A percentile compares a stretch with the other conserved stretches of the same genome.
These are phyloP conservation scores for Trypethelium eluteriae DNA, from an alignment of 495 filamentous ascomycete species.

Conservation along the genomic window DNA sequence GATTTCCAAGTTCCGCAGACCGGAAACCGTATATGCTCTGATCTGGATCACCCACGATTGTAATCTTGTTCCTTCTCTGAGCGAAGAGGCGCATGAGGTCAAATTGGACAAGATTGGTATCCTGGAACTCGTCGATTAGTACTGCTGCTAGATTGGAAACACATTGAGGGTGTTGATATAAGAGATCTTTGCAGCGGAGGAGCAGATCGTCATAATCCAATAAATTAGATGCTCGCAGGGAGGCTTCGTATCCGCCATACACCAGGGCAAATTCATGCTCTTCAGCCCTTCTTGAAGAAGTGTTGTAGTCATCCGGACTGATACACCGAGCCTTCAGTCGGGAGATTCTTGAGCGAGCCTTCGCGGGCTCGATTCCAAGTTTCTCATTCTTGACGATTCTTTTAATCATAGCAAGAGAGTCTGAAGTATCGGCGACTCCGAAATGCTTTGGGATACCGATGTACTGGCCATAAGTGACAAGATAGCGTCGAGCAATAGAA, in stretches of 20 bases:
- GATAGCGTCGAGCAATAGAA: slow-evolving; percentile 80
- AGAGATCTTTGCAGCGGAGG: slow-evolving; percentile 71
- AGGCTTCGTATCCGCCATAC: slow-evolving; percentile 70
- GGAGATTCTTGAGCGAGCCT: slow-evolving; percentile 70
- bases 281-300: slow-evolving; percentile 47
- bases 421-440: slow-evolving; percentile 83
- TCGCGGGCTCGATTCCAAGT: slow-evolving; percentile 58
- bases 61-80: slow-evolving; percentile 61
- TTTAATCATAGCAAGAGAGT: slow-evolving; percentile 68
- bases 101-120: slow-evolving; percentile 93
- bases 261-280: slow-evolving; percentile 67
- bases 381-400: slow-evolving; percentile 62
- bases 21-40: slow-evolving; percentile 98
- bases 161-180: slow-evolving; percentile 69
- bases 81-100: slow-evolving; percentile 91
- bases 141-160: slow-evolving; percentile 87
- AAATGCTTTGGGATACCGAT: slow-evolving; percentile 79
- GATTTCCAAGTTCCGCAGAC: slow-evolving; percentile 90
- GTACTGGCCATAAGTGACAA: slow-evolving; percentile 74
- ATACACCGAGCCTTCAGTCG: slow-evolving; percentile 71
- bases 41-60: slow-evolving; percentile 94
- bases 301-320: slow-evolving; percentile 40
- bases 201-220: slow-evolving; percentile 96
- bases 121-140: slow-evolving; percentile 96
- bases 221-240: slow-evolving; percentile 67